Base-by-base conservation (phyloP, 1,284 basidiomycete species). In the Sporisorium scitamineum region DNA sequence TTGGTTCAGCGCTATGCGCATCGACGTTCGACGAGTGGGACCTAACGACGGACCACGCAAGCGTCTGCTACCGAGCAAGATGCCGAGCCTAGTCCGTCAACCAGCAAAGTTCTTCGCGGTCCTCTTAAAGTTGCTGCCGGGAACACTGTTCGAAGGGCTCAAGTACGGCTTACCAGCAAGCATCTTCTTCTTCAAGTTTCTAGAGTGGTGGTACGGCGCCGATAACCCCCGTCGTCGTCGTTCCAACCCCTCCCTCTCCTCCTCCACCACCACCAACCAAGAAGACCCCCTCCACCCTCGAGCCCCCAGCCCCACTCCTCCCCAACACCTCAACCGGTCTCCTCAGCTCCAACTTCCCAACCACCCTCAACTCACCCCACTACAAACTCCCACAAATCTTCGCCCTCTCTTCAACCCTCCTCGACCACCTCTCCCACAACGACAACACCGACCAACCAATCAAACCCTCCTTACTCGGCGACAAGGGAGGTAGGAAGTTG, bases 121-220 rank as follows among this genome's bases (percentile, higher is more conserved):
- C 11, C 18, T 78, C 24, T 18, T 80, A 24, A 39, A 61, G 5
- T 42, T 84, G 26, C 41, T 61, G 9, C 79, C 79, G 1, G 77
- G 69, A 13, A 26, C 67, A 27, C 39, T 80, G 16, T 80, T 85
- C 50, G 86, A 86, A 59, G 74, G 68, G 2, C 88, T 95, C 51
- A 91, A 92, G 76, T 88, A 96, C 50, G 89, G 95, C 16, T 89
- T 97, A 11, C 94, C 97, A 2, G 93, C 93, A 4, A 91, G 94
- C 37, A 95, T 99, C 69, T 97, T 99, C 86, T 92, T 94, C 85
- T 90, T 99, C 88, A 97, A 97, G 86, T 96, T 99, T 86, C 88
- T 97, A 32, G 95, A 99, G 87, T 99, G 97, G 95, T 99, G 97
- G 95, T 99, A 98, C 86, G 96, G 94, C 18, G 93, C 95, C 10